A percentile compares a stretch with the other conserved stretches of the same genome.
phyloP scores from a whole-genome alignment of 2,329 filamentous ascomycete species.

The Cryphonectria parasitica region DNA sequence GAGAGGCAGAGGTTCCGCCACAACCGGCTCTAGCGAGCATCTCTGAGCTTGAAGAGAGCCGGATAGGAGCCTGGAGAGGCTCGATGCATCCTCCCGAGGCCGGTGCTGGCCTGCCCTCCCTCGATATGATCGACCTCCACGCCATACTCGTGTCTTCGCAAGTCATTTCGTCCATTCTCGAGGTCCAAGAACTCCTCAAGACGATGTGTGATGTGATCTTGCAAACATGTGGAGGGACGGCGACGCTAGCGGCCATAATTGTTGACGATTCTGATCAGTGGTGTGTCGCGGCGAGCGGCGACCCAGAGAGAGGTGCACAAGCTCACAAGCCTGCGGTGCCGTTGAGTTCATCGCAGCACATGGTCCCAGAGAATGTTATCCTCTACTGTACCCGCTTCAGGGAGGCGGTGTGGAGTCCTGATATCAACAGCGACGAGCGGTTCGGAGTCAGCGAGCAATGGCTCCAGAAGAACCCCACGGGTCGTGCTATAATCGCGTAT shows the following conservation, averaged over 20 bases:
- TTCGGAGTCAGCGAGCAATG: slow-evolving; percentile 74
- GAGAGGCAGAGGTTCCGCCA: slow-evolving; percentile 50
- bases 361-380: slow-evolving; percentile 77
- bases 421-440: slow-evolving; percentile 74
- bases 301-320: slow-evolving; percentile 69
- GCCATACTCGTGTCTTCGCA: slow-evolving; percentile 80
- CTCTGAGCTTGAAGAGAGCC: slow-evolving; percentile 58
- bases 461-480: slow-evolving; percentile 68
- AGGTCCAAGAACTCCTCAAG: slow-evolving; percentile 74
- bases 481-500: slow-evolving; percentile 72
- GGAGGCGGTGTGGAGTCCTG: slow-evolving; percentile 74
- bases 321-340: slow-evolving; percentile 69
- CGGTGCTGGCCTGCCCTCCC: slow-evolving; percentile 67
- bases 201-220: slow-evolving; percentile 84
- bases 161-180: slow-evolving; percentile 76
- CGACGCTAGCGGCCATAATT: slow-evolving; percentile 73
- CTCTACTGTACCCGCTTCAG: slow-evolving; percentile 77
- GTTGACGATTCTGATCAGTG: slow-evolving; percentile 72
- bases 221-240: slow-evolving; percentile 73
- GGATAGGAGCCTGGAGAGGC: slow-evolving; percentile 66
- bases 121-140: slow-evolving; percentile 83
- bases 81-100: slow-evolving; percentile 61
- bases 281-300: slow-evolving; percentile 75
- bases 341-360: slow-evolving; percentile 61
- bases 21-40: slow-evolving; percentile 48